Percentiles rank a stretch among this genome's conserved stretches.
Evolutionary conservation across 2,329 filamentous ascomycete species (phyloP).

Genomic region (Aspergillus glaucus): DNA sequence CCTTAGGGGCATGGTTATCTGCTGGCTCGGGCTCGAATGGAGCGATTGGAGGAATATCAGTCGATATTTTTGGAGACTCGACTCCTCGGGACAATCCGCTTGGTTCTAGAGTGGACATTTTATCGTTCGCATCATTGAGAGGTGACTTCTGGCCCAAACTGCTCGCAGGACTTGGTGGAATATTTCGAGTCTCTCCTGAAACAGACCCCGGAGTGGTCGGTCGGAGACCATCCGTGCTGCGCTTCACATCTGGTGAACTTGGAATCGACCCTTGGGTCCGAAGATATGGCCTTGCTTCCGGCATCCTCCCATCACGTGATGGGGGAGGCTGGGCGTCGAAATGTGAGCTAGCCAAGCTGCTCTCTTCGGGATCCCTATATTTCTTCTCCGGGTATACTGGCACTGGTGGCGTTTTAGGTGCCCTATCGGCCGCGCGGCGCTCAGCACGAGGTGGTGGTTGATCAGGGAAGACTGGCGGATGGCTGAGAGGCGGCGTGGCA

Average conservation of each 20-base stretch:
- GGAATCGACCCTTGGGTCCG: constrained; percentile 14
- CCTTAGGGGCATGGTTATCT: constrained; percentile 21
- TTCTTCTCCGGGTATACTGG: constrained; percentile 16
- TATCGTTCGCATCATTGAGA: constrained; percentile 23
- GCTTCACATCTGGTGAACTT: constrained; percentile 13
- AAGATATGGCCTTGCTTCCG: constrained; percentile 14
- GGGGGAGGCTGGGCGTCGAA: constrained; percentile 20
- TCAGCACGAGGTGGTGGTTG: constrained; percentile 20
- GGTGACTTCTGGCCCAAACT: constrained; percentile 24
- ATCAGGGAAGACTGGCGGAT: constrained; percentile 18
- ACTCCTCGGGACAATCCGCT: constrained; percentile 26
- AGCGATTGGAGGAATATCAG: constrained; percentile 11
- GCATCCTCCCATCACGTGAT: constrained; percentile 21
- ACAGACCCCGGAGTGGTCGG: constrained; percentile 25
- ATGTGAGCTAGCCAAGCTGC: constrained; percentile 12
- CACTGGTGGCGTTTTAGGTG: constrained; percentile 8
- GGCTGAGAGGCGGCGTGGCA: constrained; percentile 20
- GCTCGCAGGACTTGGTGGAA: constrained; percentile 15
- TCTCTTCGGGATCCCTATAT: constrained; percentile 17
- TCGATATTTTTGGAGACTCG: constrained; percentile 16
- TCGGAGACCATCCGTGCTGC: constrained; percentile 21
- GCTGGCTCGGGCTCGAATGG: constrained; percentile 2
- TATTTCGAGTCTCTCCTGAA: constrained; percentile 15
- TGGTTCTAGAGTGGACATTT: constrained; percentile 30
- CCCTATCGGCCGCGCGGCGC: constrained; percentile 14